Conservation (phyloP, 2,329 filamentous ascomycete genomes). For the Aureobasidium melanogenum region DNA sequence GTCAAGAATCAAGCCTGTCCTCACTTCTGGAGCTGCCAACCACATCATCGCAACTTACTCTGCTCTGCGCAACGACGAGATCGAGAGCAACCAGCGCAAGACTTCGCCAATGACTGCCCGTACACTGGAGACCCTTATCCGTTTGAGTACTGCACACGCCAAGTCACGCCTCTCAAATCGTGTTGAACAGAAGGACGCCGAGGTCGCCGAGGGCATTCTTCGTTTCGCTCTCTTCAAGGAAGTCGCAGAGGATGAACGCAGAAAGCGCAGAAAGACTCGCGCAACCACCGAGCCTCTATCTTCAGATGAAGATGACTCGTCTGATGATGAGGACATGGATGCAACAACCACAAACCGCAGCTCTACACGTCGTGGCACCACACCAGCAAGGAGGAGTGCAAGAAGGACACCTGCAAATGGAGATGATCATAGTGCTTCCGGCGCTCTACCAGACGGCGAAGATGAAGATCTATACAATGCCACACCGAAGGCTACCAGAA, state of each 20-base stretch:
- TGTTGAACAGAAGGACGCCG: conserved; percentile 82
- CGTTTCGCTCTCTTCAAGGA: conserved; percentile 97
- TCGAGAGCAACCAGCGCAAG: conserved; percentile 85
- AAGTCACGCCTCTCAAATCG: conserved; percentile 81
- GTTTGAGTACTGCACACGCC: conserved; percentile 90
- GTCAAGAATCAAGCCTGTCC: conserved; percentile 74
- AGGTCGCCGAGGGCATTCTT: conserved; percentile 79
- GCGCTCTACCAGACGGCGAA: conserved; percentile 38
- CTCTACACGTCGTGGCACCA: conserved; percentile 17
- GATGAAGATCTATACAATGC: conserved; percentile 47
- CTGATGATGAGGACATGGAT: conserved; percentile 50
- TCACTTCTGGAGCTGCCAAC: conserved; percentile 86
- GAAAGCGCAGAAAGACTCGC: conserved; percentile 73
- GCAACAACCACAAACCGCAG: conserved; percentile 36
- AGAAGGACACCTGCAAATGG: conserved; percentile 11
- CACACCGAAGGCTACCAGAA: conserved; percentile 32
- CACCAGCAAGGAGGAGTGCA: conserved; percentile 12
- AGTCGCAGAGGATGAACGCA: conserved; percentile 67
- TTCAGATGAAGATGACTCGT: conserved; percentile 45
- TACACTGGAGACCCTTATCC: conserved; percentile 96
- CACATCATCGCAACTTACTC: conserved; percentile 89
- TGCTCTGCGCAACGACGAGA: conserved; percentile 86
- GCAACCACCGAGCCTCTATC: conserved; percentile 46
- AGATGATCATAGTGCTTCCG: conserved; percentile 20
- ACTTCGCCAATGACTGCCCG: conserved; percentile 94